These are phyloP conservation scores for Aureobasidium namibiae DNA, from an alignment of 2,329 filamentous ascomycete genomes.

Conservation along the genomic window DNA sequence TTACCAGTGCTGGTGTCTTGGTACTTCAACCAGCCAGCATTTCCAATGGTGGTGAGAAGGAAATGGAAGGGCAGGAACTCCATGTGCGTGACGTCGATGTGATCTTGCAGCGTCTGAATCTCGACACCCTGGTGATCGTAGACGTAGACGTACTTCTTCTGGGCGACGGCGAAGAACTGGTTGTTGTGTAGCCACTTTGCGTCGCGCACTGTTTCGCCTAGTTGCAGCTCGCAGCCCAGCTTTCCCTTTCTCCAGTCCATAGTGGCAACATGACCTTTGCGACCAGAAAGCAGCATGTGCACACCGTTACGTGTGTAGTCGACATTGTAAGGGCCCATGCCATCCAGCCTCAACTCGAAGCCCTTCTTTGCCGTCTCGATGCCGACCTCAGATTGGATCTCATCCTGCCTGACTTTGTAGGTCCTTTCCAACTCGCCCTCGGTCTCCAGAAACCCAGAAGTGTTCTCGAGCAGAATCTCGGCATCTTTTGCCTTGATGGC, in stretches of 20 bases:
- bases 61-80: slow-evolving; percentile 97
- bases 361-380: slow-evolving; percentile 85
- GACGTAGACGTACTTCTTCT: slow-evolving; percentile 95
- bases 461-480: slow-evolving; percentile 86
- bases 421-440: slow-evolving; percentile 85
- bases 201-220: slow-evolving; percentile 84
- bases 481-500: slow-evolving; percentile 83
- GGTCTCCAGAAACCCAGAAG: slow-evolving; percentile 75
- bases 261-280: slow-evolving; percentile 89
- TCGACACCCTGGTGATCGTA: slow-evolving; percentile 90
- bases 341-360: slow-evolving; percentile 77
- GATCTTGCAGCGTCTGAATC: slow-evolving; percentile 82
- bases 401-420: slow-evolving; percentile 84
- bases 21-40: slow-evolving; percentile 80
- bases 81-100: slow-evolving; percentile 85
- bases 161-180: slow-evolving; percentile 87
- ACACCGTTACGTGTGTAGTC: slow-evolving; percentile 88
- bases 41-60: slow-evolving; percentile 76
- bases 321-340: slow-evolving; percentile 76
- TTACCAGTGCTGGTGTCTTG: slow-evolving; percentile 92
- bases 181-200: slow-evolving; percentile 91
- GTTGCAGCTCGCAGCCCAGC: slow-evolving; percentile 80
- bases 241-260: slow-evolving; percentile 96
- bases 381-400: slow-evolving; percentile 66
- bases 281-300: slow-evolving; percentile 73